These are phyloP conservation scores for Avena atlantica DNA, from an alignment of 176 grass and related monocot species.

Conservation along the genomic window DNA sequence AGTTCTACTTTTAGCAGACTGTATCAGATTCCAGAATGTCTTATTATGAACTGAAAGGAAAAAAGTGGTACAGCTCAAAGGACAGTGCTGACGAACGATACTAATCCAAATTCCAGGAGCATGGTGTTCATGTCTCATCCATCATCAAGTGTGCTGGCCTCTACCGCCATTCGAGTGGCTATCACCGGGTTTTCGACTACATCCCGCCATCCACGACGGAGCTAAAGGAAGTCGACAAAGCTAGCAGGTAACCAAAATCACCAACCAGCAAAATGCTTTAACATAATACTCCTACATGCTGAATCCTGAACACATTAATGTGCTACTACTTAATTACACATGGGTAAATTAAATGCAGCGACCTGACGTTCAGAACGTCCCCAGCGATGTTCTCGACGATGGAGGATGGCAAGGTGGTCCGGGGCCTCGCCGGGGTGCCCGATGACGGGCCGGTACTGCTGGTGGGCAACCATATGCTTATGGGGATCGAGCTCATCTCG, in stretches of 20 bases:
- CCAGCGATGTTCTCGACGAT: slow-evolving; percentile 74
- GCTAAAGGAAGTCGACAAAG: slow-evolving; percentile 54
- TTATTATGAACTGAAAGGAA: not conserved
- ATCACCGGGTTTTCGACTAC: slow-evolving; percentile 64
- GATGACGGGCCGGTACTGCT: slow-evolving; percentile 65
- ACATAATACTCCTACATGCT: not conserved
- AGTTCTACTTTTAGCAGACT: slow-evolving; percentile 4
- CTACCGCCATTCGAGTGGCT: slow-evolving; percentile 55
- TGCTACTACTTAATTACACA: not conserved
- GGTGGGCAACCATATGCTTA: slow-evolving; percentile 79
- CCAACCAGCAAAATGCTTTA: not conserved
- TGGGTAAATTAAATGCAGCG: slow-evolving; percentile 35
- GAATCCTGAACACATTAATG: not conserved
- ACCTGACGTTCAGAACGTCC: slow-evolving; percentile 45
- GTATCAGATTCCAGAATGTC: not conserved
- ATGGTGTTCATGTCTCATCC: slow-evolving; percentile 64
- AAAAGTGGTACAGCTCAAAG: not conserved
- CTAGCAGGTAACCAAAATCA: slow-evolving; percentile 48
- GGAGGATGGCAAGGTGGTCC: slow-evolving; percentile 53
- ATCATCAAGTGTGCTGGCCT: slow-evolving; percentile 65
- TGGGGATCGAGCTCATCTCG: slow-evolving; percentile 69
- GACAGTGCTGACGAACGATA: not conserved
- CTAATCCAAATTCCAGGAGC: slow-evolving; percentile 52
- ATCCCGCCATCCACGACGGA: slow-evolving; percentile 63
- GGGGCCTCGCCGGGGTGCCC: slow-evolving; percentile 58